Conservation (phyloP, 2,329 filamentous ascomycete genomes). For the Microthyrium microscopicum region DNA sequence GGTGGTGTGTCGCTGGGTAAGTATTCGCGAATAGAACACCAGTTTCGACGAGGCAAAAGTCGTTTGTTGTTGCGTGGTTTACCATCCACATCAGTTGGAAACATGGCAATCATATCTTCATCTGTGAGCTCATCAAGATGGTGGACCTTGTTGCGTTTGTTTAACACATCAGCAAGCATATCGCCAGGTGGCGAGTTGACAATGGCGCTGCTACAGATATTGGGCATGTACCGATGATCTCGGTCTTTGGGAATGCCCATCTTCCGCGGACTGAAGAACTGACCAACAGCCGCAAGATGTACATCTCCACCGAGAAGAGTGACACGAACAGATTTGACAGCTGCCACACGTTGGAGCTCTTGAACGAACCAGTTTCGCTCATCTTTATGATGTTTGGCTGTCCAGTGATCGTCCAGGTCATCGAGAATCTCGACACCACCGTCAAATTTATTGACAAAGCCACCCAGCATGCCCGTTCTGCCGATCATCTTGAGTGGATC, state of each 20-base stretch:
- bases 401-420: slow-evolving; percentile 94
- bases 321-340: slow-evolving; percentile 78
- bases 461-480: slow-evolving; percentile 62
- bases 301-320: slow-evolving; percentile 92
- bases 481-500: slow-evolving; percentile 80
- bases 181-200: slow-evolving; percentile 82
- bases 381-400: slow-evolving; percentile 80
- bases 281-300: slow-evolving; percentile 78
- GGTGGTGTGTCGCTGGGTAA: slow-evolving; percentile 60
- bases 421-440: slow-evolving; percentile 83
- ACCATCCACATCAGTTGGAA: slow-evolving; percentile 74
- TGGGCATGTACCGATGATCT: slow-evolving; percentile 94
- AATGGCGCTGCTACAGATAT: slow-evolving; percentile 85
- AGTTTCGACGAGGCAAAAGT: slow-evolving; percentile 78
- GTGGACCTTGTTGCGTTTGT: slow-evolving; percentile 71
- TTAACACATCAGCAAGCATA: slow-evolving; percentile 76
- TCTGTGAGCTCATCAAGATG: slow-evolving; percentile 58
- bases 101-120: slow-evolving; percentile 91
- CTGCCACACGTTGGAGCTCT: slow-evolving; percentile 82
- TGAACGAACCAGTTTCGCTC: slow-evolving; percentile 78
- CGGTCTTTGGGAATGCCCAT: slow-evolving; percentile 68
- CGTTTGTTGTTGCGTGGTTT: slow-evolving; percentile 83
- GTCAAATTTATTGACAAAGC: slow-evolving; percentile 74
- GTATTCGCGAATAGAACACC: slow-evolving; percentile 84
- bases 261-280: slow-evolving; percentile 88